Conservation (phyloP, 768 basidiomycete species). For the Naganishia friedmannii region DNA sequence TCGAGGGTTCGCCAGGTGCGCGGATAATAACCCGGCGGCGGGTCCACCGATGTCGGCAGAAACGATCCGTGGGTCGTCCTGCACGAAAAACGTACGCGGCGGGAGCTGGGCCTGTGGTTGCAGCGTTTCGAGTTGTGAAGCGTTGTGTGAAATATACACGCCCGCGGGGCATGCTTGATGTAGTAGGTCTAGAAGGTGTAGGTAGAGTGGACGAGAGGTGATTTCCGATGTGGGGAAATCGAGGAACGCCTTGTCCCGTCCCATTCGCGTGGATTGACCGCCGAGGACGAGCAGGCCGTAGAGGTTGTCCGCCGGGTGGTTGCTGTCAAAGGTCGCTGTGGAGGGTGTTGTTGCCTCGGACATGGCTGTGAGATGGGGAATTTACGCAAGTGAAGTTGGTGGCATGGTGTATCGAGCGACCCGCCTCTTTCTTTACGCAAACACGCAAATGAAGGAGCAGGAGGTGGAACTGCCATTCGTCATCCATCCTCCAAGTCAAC, state of each 20-base stretch:
- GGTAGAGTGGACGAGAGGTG: slow-evolving; percentile 15
- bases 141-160: slow-evolving; percentile 19
- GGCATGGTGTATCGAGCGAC: too few relatives aligned
- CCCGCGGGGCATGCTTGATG: slow-evolving; percentile 16
- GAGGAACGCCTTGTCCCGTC: slow-evolving; percentile 25
- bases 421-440: too few relatives aligned
- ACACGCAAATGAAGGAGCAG: too few relatives aligned
- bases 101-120: background rate
- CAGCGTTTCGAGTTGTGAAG: background rate
- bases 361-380: background rate
- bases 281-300: slow-evolving; percentile 27
- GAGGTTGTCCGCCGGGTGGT: background rate
- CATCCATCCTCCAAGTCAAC: too few relatives aligned
- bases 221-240: background rate
- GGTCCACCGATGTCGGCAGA: slow-evolving; percentile 34
- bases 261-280: slow-evolving; percentile 33
- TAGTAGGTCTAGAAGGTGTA: slow-evolving; percentile 15
- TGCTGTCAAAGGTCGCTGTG: background rate
- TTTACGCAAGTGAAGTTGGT: too few relatives aligned
- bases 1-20: slow-evolving; percentile 11
- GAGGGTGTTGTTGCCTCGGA: background rate
- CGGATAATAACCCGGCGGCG: slow-evolving; percentile 33
- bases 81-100: background rate
- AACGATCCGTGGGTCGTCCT: slow-evolving; percentile 18
- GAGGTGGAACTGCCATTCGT: too few relatives aligned